Evolutionary conservation across 345 rosid species (phyloP).

Genomic region (Heritiera littoralis): DNA sequence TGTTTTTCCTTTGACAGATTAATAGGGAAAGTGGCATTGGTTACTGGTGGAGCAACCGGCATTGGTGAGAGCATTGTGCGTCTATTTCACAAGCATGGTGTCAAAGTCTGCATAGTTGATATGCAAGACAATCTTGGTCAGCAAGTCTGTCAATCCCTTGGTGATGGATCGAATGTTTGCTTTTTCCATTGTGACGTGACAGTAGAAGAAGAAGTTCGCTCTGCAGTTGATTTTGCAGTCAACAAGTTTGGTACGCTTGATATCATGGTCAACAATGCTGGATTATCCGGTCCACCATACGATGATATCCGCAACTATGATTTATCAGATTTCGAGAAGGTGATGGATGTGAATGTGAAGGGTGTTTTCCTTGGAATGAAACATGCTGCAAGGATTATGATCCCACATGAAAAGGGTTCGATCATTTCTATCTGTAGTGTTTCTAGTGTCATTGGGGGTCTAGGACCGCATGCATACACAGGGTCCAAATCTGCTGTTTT

Average conservation of each 20-base stretch:
- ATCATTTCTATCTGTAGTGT: slow-evolving; percentile 71
- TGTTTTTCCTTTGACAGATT: slow-evolving; percentile 41
- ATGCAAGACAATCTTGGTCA: slow-evolving; percentile 62
- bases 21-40: slow-evolving; percentile 72
- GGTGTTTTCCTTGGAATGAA: slow-evolving; percentile 87
- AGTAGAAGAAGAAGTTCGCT: slow-evolving; percentile 57
- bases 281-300: slow-evolving; percentile 62
- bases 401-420: slow-evolving; percentile 58
- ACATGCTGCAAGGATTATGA: slow-evolving; percentile 86
- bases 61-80: slow-evolving; percentile 85
- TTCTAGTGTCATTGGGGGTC: slow-evolving; percentile 51
- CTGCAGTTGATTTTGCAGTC: slow-evolving; percentile 63
- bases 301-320: slow-evolving; percentile 61
- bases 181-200: slow-evolving; percentile 74
- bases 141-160: slow-evolving; percentile 50
- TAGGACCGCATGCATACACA: slow-evolving; percentile 81
- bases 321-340: slow-evolving; percentile 53
- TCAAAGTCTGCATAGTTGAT: slow-evolving; percentile 71
- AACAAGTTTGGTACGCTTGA: slow-evolving; percentile 62
- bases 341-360: slow-evolving; percentile 77
- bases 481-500: slow-evolving; percentile 85
- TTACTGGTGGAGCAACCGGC: slow-evolving; percentile 89
- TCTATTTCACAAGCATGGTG: slow-evolving; percentile 76
- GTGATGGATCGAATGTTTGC: slow-evolving; percentile 37
- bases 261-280: slow-evolving; percentile 85